Base-by-base conservation (phyloP, 257 asterid species). In the Petrea volubilis region DNA sequence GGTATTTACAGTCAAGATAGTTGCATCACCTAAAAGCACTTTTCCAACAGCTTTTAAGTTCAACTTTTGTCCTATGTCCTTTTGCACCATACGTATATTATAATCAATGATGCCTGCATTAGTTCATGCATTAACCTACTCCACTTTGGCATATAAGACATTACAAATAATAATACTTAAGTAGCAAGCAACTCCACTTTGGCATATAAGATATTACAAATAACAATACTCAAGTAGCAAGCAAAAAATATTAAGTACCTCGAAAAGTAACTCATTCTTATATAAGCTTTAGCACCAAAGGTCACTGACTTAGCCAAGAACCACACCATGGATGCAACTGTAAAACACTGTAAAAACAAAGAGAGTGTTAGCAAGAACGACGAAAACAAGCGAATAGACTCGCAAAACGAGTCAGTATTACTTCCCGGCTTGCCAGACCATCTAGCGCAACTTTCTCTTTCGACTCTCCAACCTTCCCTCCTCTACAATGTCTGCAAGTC, bases 401-500 rank as follows among this genome's bases (percentile, higher is more conserved):
- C 27, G 59, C 66, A 71, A 72, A 46, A 1, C 1, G 68, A 53
- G 24, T 25, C 79, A 2, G 18, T 66, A 8, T 47, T 91, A 12
- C 78, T 91, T 20, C 91, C 95, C 0, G 88, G 91, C 43, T 73
- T 91, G 49, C 97, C 97, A 24, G 73, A 89, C 83, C 93, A 89
- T 77, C 75, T 91, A 0, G 84, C 93, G 0, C 84, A 76, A 20
- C 86, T 78, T 36, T 85, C 91, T 63, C 90, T 91, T n/a, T 76
- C 78, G 28, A 2, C 55, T 58, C 79, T 89, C 64, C 74, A 75
- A 5, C 93, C 95, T 40, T 77, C 86, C 41, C 70, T 85, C 41
- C 91, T 91, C 58, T 75, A 77, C 64, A 12, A 67, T 1, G 91
- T 88, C 28, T 84, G 84, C 75, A 74, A 7, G n/a, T 81, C 97